Base-by-base conservation (phyloP, 805 yeast species). In the Monosporozyma unispora region DNA sequence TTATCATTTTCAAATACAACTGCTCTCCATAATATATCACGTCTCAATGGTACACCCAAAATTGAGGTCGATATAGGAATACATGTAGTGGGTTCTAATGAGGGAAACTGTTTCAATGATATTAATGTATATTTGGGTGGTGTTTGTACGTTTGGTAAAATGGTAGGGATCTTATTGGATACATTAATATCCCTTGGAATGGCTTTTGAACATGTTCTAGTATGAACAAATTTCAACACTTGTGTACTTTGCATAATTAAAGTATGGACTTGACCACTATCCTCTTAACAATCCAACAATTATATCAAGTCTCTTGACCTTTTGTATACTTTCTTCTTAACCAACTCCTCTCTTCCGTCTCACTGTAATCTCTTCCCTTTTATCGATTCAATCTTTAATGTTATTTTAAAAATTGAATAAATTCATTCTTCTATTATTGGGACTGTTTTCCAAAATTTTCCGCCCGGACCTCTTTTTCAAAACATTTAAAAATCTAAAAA, bases 21-120 rank as follows among this genome's bases (percentile, higher is more conserved):
- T 1, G 98, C 96, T 61, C 82, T 80, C 97, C 98, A 93, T 52
- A 93, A 76, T 29, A 90, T 69, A 67, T 93, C 99, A 67, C 96
- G 81, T 69, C 99, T 82, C 51, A 87, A 66, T 44, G 95, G 95
- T 19, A 76, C 73, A 51, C 81, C 82, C 41, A 93, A 71, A 37
- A 89, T 73, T n/a, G 73, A 62, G 3, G 84, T 66, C 35, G 93
- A 85, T 37, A 90, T 81, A 16, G 97, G 93, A 52, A 85, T 76
- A 57, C 86, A 76, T 9, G 79, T 66, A 48, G 78, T 75, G 29
- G 99, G 99, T 67, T 89, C 96, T 51, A 93, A 74, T 3, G 95
- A 84, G 33, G 99, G 99, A 68, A 93, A 93, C 28, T 82, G 66
- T 52, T 96, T 79, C 48, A 87, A 67, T 1, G 96, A 77, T 10